These are phyloP conservation scores for Talaromyces adpressus DNA, from an alignment of 495 filamentous ascomycete genomes.

Conservation along the genomic window DNA sequence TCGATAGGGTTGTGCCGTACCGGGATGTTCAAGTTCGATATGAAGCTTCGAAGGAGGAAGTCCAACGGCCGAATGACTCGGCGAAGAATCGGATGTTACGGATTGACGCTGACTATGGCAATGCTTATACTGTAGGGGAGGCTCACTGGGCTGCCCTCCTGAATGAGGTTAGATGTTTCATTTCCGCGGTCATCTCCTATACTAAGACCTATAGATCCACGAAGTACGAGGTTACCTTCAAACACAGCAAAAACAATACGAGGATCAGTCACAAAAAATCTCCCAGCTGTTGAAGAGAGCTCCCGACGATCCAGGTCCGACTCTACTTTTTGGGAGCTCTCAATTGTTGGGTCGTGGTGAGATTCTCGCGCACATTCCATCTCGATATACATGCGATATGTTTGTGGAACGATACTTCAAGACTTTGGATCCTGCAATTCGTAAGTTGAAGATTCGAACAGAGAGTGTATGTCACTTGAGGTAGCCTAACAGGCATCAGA, in stretches of 20 bases:
- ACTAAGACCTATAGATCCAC: neutral
- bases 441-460: neutral
- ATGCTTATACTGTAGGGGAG: neutral
- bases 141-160: neutral
- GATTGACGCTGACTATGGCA: neutral
- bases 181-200: neutral
- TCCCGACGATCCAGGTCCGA: neutral
- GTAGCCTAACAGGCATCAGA: neutral
- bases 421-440: neutral
- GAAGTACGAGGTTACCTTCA: conserved; percentile 1
- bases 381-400: neutral
- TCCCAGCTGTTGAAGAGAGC: neutral
- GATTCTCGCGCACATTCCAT: neutral
- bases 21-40: neutral
- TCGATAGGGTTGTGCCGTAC: neutral
- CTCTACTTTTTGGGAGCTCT: neutral
- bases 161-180: neutral
- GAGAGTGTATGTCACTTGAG: neutral
- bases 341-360: neutral
- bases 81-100: neutral
- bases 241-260: conserved; percentile 1
- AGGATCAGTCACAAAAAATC: neutral
- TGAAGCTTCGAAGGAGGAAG: neutral
- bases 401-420: neutral
- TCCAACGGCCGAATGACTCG: neutral